Evolutionary conservation across 2,329 filamentous ascomycete species (phyloP).

Genomic region (Aspergillus puulaauensis): DNA sequence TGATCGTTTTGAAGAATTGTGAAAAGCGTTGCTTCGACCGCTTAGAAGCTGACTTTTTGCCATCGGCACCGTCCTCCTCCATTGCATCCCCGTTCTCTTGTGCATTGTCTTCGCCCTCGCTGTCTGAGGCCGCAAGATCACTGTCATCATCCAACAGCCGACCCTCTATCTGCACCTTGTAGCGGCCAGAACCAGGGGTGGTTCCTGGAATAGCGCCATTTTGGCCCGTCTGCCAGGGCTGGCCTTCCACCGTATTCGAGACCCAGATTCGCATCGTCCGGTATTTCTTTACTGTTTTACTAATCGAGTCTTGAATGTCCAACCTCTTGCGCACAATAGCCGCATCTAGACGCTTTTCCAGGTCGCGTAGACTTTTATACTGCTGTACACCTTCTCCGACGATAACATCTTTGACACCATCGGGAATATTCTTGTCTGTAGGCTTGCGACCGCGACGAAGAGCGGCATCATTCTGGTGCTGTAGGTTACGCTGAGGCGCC

Average conservation of each 20-base stretch:
- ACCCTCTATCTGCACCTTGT: constrained; percentile 89
- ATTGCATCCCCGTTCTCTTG: constrained; percentile 50
- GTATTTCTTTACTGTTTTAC: constrained; percentile 72
- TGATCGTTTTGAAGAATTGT: constrained; percentile 54
- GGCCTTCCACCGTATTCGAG: constrained; percentile 89
- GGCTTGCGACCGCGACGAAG: constrained; percentile 85
- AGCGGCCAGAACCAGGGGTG: constrained; percentile 49
- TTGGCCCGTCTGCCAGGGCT: constrained; percentile 94
- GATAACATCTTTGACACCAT: constrained; percentile 79
- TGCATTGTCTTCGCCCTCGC: constrained; percentile 46
- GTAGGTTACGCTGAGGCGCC: constrained; percentile 36
- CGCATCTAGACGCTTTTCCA: constrained; percentile 86
- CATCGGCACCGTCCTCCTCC: constrained; percentile 57
- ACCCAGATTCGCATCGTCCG: constrained; percentile 91
- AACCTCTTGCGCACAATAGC: constrained; percentile 92
- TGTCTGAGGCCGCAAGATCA: constrained; percentile 52
- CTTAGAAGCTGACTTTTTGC: constrained; percentile 29
- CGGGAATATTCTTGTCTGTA: constrained; percentile 91
- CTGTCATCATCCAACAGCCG: constrained; percentile 72
- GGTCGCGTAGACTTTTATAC: constrained; percentile 80
- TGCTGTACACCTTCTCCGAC: constrained; percentile 78
- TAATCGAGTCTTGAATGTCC: constrained; percentile 81
- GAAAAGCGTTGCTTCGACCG: constrained; percentile 44
- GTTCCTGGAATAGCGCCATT: constrained; percentile 57
- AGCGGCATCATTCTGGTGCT: constrained; percentile 48